Conservation (phyloP, 495 filamentous ascomycete genomes). For the Trichoderma reesei region DNA sequence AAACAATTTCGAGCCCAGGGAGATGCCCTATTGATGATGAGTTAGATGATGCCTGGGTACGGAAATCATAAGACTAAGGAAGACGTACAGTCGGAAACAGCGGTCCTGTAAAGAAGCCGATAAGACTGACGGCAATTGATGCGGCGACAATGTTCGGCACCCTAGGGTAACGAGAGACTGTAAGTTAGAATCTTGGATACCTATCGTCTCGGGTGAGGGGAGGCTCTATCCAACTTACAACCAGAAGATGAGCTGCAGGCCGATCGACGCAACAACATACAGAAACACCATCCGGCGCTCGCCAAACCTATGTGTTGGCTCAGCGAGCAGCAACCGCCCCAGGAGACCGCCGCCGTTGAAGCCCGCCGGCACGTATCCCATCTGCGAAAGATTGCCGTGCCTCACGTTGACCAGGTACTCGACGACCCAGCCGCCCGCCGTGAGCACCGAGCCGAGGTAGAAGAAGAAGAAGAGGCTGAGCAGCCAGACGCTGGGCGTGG, state of each 20-base stretch:
- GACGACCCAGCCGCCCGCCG: constrained; percentile 43
- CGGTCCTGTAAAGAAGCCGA: constrained; percentile 60
- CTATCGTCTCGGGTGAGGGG: no score
- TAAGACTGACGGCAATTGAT: constrained; percentile 55
- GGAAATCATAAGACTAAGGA: neutral
- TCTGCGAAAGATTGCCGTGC: constrained; percentile 44
- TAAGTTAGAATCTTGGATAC: constrained; percentile 40
- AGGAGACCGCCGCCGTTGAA: constrained; percentile 55
- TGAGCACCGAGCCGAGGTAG: constrained; percentile 34
- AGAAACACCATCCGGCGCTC: constrained; percentile 39
- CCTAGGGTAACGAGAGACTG: constrained; percentile 9
- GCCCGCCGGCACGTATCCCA: constrained; percentile 63
- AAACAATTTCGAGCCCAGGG: constrained; percentile 30
- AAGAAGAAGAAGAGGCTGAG: constrained; percentile 44
- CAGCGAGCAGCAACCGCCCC: constrained; percentile 41
- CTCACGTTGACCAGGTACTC: constrained; percentile 60
- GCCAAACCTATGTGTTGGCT: constrained; percentile 44
- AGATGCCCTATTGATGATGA: constrained; percentile 22
- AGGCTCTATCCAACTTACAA: no score
- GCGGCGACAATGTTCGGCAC: constrained; percentile 65
- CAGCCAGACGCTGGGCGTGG: constrained; percentile 32
- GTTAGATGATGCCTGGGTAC: constrained; percentile 8
- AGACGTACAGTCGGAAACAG: constrained; percentile 34
- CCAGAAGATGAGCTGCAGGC: constrained; percentile 51
- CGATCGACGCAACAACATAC: constrained; percentile 45